phyloP scores from a whole-genome alignment of 495 filamentous ascomycete genomes.

The Penicillium parvum region DNA sequence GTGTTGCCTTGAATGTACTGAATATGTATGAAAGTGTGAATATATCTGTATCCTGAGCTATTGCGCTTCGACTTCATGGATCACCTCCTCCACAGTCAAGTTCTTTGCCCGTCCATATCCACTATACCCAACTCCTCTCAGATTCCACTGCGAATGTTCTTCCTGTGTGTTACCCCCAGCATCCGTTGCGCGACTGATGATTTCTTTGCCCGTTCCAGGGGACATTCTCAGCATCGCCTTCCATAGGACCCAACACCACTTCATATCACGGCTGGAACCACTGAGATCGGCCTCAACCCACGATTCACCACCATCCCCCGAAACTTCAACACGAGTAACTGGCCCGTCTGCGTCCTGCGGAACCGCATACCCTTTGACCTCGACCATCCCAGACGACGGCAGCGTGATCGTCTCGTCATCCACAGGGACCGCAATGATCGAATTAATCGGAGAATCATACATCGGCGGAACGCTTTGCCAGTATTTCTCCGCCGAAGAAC shows the following conservation, averaged over 20 bases:
- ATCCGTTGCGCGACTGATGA: constrained; percentile 53
- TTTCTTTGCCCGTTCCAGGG: constrained; percentile 28
- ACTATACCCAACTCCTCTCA: constrained; percentile 57
- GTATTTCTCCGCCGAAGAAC: constrained; percentile 44
- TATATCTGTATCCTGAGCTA: constrained; percentile 4
- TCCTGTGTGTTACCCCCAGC: constrained; percentile 45
- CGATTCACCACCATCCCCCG: constrained; percentile 41
- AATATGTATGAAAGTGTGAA: constrained; percentile 13
- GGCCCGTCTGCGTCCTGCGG: constrained; percentile 51
- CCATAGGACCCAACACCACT: constrained; percentile 6
- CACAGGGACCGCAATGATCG: constrained; percentile 47
- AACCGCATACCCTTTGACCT: constrained; percentile 54
- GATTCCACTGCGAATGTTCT: constrained; percentile 50
- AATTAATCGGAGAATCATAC: constrained; percentile 61
- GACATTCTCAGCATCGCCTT: neutral
- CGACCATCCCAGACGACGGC: constrained; percentile 33
- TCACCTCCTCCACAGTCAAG: constrained; percentile 26
- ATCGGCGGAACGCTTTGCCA: constrained; percentile 53
- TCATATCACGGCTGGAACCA: neutral
- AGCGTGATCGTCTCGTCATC: constrained; percentile 31
- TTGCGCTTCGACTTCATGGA: neutral
- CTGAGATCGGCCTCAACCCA: constrained; percentile 41
- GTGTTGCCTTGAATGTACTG: constrained; percentile 61
- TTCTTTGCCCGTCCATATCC: constrained; percentile 53
- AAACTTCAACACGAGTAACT: constrained; percentile 49